phyloP scores from a whole-genome alignment of 805 yeast genomes.

The Debaryomyces tyrocola region DNA sequence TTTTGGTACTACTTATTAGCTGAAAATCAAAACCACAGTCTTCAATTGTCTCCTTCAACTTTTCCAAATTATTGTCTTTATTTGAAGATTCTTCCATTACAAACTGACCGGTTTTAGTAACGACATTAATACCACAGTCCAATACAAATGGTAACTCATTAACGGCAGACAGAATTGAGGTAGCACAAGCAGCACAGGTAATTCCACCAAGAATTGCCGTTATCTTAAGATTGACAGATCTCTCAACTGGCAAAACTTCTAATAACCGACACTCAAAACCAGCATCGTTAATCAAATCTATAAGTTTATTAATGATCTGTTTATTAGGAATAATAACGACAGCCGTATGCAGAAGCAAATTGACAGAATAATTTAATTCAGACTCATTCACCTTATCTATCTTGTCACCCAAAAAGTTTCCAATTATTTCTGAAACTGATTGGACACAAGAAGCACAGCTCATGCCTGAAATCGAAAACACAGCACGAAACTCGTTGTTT shows the following conservation, averaged over 20 bases:
- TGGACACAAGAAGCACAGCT: constrained; percentile 40
- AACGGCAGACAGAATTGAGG: constrained; percentile 51
- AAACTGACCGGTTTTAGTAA: constrained; percentile 65
- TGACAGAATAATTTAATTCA: constrained; percentile 47
- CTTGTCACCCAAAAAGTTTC: constrained; percentile 12
- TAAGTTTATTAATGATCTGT: constrained; percentile 38
- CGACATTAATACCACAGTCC: constrained; percentile 53
- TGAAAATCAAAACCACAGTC: constrained; percentile 68
- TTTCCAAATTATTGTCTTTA: constrained; percentile 26
- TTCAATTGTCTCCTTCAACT: constrained; percentile 52
- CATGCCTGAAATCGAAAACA: constrained; percentile 51
- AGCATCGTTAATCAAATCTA: constrained; percentile 24
- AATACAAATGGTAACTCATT: constrained; percentile 51
- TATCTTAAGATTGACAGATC: constrained; percentile 49
- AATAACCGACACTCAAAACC: constrained; percentile 50
- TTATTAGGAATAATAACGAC: constrained; percentile 53
- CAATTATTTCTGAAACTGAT: constrained; percentile 30
- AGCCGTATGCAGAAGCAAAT: constrained; percentile 52
- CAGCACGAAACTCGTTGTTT: constrained; percentile 42
- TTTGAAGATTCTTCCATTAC: constrained; percentile 46
- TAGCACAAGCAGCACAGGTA: constrained; percentile 71
- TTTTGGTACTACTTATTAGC: constrained; percentile 41
- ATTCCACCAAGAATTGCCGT: constrained; percentile 70
- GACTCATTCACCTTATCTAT: constrained; percentile 2
- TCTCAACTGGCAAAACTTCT: constrained; percentile 59